A percentile compares a stretch with the other conserved stretches of the same genome.
These are phyloP conservation scores for Macrolepiota fuliginosa DNA, from an alignment of 768 basidiomycete genomes.

Conservation along the genomic window DNA sequence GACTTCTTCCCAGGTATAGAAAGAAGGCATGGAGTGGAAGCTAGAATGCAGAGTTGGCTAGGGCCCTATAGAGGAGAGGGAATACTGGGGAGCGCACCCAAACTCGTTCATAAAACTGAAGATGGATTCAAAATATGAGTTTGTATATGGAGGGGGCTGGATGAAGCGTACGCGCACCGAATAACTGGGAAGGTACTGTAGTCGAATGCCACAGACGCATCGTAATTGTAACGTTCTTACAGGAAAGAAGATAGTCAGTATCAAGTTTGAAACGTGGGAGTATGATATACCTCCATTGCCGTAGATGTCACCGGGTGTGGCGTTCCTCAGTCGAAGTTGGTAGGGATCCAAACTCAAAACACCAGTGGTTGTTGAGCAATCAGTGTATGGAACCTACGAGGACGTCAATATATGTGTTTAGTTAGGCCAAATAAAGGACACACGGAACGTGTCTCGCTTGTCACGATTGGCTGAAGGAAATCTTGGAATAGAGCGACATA, in stretches of 20 bases:
- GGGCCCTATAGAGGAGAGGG: neutral
- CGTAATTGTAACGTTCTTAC: slow-evolving; percentile 58
- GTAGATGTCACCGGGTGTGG: slow-evolving; percentile 50
- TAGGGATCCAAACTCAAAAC: slow-evolving; percentile 58
- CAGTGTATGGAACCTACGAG: slow-evolving; percentile 51
- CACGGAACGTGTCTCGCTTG: slow-evolving; percentile 50
- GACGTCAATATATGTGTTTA: neutral
- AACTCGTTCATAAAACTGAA: slow-evolving; percentile 58
- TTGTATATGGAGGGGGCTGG: neutral
- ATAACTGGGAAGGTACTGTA: slow-evolving; percentile 51
- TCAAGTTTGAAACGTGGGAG: neutral
- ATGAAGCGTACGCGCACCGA: slow-evolving; percentile 25
- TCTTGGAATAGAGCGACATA: slow-evolving; percentile 51
- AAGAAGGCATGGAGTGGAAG: slow-evolving; percentile 63
- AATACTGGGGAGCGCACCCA: slow-evolving; percentile 31
- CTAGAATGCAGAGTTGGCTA: slow-evolving; percentile 21
- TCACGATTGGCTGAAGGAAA: slow-evolving; percentile 45
- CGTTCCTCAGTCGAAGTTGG: slow-evolving; percentile 46
- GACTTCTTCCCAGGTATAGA: slow-evolving; percentile 60
- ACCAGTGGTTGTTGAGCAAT: slow-evolving; percentile 57
- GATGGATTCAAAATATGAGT: neutral
- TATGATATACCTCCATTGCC: slow-evolving; percentile 44
- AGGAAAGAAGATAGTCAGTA: neutral
- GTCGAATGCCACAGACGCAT: slow-evolving; percentile 49
- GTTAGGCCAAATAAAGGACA: neutral